phyloP scores from a whole-genome alignment of 2,329 filamentous ascomycete genomes.

The Fusarium xylarioides region DNA sequence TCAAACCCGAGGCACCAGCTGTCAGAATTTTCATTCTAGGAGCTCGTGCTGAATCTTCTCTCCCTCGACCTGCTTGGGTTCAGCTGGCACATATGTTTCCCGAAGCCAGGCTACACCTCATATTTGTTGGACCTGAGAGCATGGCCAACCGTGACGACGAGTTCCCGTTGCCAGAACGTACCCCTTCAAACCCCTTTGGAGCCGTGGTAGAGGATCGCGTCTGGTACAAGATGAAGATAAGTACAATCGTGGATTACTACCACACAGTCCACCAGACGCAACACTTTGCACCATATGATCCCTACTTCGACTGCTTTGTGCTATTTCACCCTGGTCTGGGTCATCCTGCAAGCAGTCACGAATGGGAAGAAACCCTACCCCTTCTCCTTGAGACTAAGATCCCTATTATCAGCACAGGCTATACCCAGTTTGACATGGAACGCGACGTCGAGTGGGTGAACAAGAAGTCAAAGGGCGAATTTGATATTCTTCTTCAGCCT shows the following conservation, averaged over 20 bases:
- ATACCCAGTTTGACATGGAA: conserved; percentile 95
- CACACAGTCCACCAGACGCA: conserved; percentile 93
- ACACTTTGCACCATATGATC: conserved; percentile 93
- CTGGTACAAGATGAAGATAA: conserved; percentile 91
- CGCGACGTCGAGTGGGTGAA: conserved; percentile 90
- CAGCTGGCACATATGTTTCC: conserved; percentile 96
- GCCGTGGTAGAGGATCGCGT: conserved; percentile 93
- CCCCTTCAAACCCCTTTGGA: conserved; percentile 87
- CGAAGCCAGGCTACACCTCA: conserved; percentile 85
- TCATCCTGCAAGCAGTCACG: conserved; percentile 90
- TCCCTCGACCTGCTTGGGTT: conserved; percentile 92
- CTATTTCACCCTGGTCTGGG: conserved; percentile 97
- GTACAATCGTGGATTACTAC: conserved; percentile 97
- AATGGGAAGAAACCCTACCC: conserved; percentile 93
- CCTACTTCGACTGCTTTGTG: conserved; percentile 98
- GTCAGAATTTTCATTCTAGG: conserved; percentile 93
- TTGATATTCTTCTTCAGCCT: conserved; percentile 89
- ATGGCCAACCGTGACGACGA: conserved; percentile 95
- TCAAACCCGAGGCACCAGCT: conserved; percentile 85
- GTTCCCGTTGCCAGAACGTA: conserved; percentile 88
- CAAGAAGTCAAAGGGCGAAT: conserved; percentile 86
- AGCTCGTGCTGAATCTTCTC: conserved; percentile 94
- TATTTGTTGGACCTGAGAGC: conserved; percentile 95
- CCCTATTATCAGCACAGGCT: conserved; percentile 92
- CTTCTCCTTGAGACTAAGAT: conserved; percentile 94